These are phyloP conservation scores for Pittosporum tobira DNA, from an alignment of 129 eudicot species.

Conservation along the genomic window DNA sequence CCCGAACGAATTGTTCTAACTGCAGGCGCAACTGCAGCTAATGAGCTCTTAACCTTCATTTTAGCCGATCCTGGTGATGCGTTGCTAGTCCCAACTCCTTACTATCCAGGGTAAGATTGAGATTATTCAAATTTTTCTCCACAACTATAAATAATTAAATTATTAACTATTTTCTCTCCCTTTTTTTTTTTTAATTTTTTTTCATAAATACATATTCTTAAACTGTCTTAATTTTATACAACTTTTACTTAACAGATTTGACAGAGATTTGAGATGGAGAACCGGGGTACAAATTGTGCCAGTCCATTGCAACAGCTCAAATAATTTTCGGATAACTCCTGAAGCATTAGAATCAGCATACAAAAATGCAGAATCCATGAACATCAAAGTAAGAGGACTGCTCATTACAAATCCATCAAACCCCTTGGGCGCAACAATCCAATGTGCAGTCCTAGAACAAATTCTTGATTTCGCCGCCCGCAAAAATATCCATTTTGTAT, in stretches of 20 bases:
- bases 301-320: conserved; percentile 68
- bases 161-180: too few species aligned
- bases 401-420: too few species aligned
- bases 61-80: conserved; percentile 87
- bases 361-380: conserved; percentile 37
- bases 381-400: conserved; percentile 58
- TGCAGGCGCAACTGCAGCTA: conserved; percentile 93
- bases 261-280: too few species aligned
- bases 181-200: too few species aligned
- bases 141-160: neutral
- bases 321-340: conserved; percentile 59
- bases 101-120: conserved; percentile 74
- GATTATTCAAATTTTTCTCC: neutral
- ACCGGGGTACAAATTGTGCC: conserved; percentile 79
- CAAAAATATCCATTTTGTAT: conserved; percentile 74
- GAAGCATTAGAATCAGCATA: conserved; percentile 72
- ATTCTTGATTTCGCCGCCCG: conserved; percentile 45
- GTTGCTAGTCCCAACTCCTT: conserved; percentile 80
- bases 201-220: too few species aligned
- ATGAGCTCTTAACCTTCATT: conserved; percentile 81
- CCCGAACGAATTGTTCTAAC: conserved; percentile 75
- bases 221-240: neutral
- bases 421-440: conserved; percentile 71
- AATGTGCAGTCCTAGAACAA: conserved; percentile 35
- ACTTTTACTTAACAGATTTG: conserved; percentile 47